A percentile compares a stretch with the other conserved stretches of the same genome.
phyloP scores from a whole-genome alignment of 345 rosid genomes.

The Citrus mangshanensis region DNA sequence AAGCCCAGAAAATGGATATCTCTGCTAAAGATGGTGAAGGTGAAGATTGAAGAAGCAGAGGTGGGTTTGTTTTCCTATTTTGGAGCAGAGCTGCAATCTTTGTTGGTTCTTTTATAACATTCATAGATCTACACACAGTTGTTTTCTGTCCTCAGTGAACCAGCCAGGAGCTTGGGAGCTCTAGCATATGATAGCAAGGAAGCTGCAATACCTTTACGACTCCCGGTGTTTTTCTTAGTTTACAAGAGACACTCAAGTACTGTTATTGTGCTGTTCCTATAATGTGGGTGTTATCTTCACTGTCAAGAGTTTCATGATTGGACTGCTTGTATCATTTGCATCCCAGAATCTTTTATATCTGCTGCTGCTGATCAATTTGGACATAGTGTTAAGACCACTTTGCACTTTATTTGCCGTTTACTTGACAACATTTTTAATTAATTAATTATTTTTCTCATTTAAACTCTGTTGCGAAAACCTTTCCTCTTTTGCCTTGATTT shows the following conservation, averaged over 20 bases:
- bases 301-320: constrained; percentile 15
- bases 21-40: constrained; percentile 39
- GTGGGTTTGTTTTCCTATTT: constrained; percentile 15
- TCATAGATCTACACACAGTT: background rate
- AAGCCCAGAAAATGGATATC: constrained; percentile 41
- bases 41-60: constrained; percentile 30
- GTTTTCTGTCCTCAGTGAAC: background rate
- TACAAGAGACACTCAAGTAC: constrained; percentile 9
- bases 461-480: background rate
- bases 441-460: background rate
- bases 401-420: background rate
- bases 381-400: background rate
- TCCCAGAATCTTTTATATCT: background rate
- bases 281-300: constrained; percentile 4
- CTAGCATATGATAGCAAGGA: constrained; percentile 7
- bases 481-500: background rate
- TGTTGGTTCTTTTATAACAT: background rate
- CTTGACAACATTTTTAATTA: background rate
- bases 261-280: background rate
- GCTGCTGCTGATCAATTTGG: background rate
- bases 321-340: constrained; percentile 10
- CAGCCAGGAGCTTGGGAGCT: background rate
- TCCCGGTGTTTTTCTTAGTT: constrained; percentile 11
- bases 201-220: background rate
- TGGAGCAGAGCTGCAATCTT: background rate